phyloP scores from a whole-genome alignment of 2,329 filamentous ascomycete species.

The Xylariales sp. region DNA sequence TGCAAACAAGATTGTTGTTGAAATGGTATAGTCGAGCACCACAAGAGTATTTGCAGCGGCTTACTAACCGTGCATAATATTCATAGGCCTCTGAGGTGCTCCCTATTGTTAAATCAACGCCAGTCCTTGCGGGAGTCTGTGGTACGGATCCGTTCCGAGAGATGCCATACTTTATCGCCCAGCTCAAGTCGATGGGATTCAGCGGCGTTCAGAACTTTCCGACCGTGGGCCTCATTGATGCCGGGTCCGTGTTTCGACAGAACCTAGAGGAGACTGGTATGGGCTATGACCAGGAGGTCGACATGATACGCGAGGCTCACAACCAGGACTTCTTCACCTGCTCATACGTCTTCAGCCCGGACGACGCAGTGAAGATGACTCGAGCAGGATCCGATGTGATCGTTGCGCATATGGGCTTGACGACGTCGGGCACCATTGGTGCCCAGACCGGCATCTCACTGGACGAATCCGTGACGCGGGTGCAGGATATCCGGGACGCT shows the following conservation, averaged over 20 bases:
- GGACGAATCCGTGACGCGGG: conserved; percentile 57
- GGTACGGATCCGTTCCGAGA: conserved; percentile 65
- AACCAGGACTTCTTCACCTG: conserved; percentile 60
- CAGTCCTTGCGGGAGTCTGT: conserved; percentile 67
- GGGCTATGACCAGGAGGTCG: conserved; percentile 63
- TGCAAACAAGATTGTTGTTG: conserved; percentile 64
- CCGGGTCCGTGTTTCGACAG: conserved; percentile 49
- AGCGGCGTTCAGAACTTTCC: conserved; percentile 71
- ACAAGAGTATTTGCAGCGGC: no score
- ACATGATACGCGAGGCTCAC: conserved; percentile 58
- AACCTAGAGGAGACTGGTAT: conserved; percentile 71
- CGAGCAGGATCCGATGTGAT: conserved; percentile 62
- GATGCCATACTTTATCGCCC: conserved; percentile 54
- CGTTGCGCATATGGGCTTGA: conserved; percentile 66
- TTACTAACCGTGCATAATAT: no score
- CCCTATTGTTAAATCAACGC: conserved; percentile 57
- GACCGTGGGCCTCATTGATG: conserved; percentile 68
- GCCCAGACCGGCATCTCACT: conserved; percentile 56
- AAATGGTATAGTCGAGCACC: no score
- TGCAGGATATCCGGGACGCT: conserved; percentile 61
- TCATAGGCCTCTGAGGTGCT: conserved; percentile 61
- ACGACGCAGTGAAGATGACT: conserved; percentile 59
- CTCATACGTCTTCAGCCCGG: conserved; percentile 63
- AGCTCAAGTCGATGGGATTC: conserved; percentile 60
- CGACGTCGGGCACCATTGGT: conserved; percentile 60